These are phyloP conservation scores for Suillus paluster DNA, from an alignment of 768 basidiomycete species.

Conservation along the genomic window DNA sequence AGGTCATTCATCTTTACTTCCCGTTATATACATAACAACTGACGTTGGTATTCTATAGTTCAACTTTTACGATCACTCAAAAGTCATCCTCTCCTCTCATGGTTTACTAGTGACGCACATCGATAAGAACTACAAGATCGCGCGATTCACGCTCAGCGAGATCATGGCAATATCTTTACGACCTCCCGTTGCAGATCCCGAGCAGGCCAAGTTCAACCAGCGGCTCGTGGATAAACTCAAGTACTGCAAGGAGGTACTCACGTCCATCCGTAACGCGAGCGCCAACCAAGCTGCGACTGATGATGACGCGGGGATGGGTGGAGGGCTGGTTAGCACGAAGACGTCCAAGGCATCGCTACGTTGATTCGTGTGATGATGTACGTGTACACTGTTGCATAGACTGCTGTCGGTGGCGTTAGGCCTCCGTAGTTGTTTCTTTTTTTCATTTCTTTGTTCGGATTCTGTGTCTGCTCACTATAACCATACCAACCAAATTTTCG, in stretches of 20 bases:
- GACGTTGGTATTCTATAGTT: conserved; percentile 58
- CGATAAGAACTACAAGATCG: conserved; percentile 84
- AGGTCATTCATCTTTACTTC: conserved; percentile 56
- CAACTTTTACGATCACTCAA: conserved; percentile 98
- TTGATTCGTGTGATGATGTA: not conserved
- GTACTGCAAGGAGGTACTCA: conserved; percentile 85
- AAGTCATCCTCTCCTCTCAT: conserved; percentile 84
- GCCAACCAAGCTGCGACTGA: conserved; percentile 34
- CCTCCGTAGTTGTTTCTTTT: not conserved
- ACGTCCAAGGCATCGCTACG: conserved; percentile 25
- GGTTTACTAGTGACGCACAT: conserved; percentile 87
- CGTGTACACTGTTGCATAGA: not conserved
- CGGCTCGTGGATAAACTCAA: conserved; percentile 79
- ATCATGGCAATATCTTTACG: conserved; percentile 63
- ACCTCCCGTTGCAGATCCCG: conserved; percentile 48
- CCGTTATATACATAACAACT: conserved; percentile 1
- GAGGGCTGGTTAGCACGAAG: conserved; percentile 17
- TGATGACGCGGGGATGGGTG: conserved; percentile 14
- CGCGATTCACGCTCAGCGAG: conserved; percentile 71
- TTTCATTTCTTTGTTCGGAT: conserved; percentile 1
- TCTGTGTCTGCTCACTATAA: conserved; percentile 5
- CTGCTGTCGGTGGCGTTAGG: conserved; percentile 7
- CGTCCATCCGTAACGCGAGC: conserved; percentile 68
- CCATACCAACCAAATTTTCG: conserved; percentile 3
- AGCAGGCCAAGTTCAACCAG: conserved; percentile 62